Evolutionary conservation across 2,329 filamentous ascomycete species (phyloP), one percentile per base, ranked within the genome.

Genomic region (Trichoderma sp.): DNA sequence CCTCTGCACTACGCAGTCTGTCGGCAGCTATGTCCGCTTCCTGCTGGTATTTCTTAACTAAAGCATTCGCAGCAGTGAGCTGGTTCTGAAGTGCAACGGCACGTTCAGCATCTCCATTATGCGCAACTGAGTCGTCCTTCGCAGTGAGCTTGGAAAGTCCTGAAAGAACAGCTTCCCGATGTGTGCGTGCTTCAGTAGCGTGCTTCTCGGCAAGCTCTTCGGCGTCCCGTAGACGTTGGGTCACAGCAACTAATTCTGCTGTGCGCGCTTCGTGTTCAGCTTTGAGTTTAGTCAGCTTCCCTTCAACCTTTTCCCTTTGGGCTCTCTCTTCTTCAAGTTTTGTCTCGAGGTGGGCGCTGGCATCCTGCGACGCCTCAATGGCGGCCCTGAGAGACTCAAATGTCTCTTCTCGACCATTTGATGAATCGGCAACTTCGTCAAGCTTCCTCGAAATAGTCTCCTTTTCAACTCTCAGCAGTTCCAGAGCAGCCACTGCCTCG

Each of bases 131-230:
- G 31, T 88, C 82, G 75, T 91, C 89, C 41, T 89, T 89, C 1
- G 89, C 82, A 1, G 89, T 85, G 9, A 95, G 90, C 83, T 93
- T 95, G 79, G 95, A 93, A 12, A 99, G 88, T 5, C 97, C 96
- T 66, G 92, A 89, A 63, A 98, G 86, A 41, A 99, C 92, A 27
- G 94, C 95, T 79, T 93, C 88, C 29, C 94, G 94, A 81, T 98
- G 96, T 18, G 93, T 93, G 75, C 92, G 90, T 6, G 97, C 96
- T 85, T 99, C 97, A 78, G 92, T 91, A 6, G 95, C 94, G 83
- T 98, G 93, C 79, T 93, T 95, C 80, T 97, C 94, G 1, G 94
- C 94, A 62, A 98, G 85, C 81, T 98, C 95, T 84, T 99, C 95
- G 0, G 94, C 92, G 83, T 98, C 95, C 56, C 90, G 91, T 66